phyloP scores from a whole-genome alignment of 2,329 filamentous ascomycete genomes.

The Colletotrichum musicola region DNA sequence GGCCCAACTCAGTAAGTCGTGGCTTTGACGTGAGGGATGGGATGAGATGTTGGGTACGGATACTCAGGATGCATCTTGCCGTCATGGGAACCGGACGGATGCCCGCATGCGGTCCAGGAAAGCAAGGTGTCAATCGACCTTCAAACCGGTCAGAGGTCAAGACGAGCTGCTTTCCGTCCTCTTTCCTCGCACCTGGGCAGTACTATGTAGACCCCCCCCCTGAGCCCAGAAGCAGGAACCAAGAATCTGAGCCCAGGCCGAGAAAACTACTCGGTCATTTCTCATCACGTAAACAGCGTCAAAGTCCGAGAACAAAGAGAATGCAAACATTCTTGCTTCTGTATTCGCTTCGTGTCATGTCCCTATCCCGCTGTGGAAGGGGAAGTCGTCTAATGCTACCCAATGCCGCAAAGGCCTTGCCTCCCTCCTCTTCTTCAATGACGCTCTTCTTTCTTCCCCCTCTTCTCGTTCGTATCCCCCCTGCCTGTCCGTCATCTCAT shows the following conservation, averaged over 20 bases:
- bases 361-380: slow-evolving; percentile 7
- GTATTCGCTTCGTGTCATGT: not conserved
- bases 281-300: too few species aligned
- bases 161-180: not conserved
- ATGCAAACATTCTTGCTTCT: too few species aligned
- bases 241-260: too few species aligned
- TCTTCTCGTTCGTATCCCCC: not conserved
- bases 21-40: too few species aligned
- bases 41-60: too few species aligned
- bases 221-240: too few species aligned
- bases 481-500: not conserved
- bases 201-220: too few species aligned
- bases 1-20: too few species aligned
- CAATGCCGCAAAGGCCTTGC: slow-evolving; percentile 1
- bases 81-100: not conserved
- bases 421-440: not conserved
- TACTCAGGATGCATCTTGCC: not conserved
- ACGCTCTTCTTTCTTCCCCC: not conserved
- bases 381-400: slow-evolving; percentile 14
- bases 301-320: too few species aligned
- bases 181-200: not conserved
- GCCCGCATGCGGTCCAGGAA: not conserved
- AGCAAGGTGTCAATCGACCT: not conserved
- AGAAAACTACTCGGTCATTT: too few species aligned
- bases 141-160: not conserved